Percentiles rank a stretch among this genome's conserved stretches.
These are phyloP conservation scores for Schizochytrium sp. DNA, from an alignment of 108 stramenopile species.

Conservation along the genomic window DNA sequence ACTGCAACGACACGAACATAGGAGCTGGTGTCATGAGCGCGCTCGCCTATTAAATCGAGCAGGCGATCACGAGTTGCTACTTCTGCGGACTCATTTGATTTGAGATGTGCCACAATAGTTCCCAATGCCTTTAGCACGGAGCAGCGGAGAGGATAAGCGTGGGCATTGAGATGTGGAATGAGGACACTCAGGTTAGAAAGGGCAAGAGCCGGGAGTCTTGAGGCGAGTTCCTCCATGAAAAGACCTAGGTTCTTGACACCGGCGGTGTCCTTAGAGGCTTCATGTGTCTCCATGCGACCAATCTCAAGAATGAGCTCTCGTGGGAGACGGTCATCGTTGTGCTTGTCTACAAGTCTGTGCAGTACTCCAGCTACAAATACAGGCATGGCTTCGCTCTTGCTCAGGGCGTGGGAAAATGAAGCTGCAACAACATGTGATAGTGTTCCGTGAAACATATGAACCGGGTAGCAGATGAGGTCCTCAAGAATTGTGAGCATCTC, in stretches of 20 bases:
- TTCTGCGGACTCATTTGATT: not conserved
- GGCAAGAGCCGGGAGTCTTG: not conserved
- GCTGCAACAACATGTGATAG: constrained; percentile 42
- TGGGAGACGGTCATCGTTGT: constrained; percentile 32
- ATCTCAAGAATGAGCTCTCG: constrained; percentile 36
- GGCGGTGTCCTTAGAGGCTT: constrained; percentile 38
- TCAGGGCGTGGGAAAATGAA: constrained; percentile 29
- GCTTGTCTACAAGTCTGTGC: not conserved
- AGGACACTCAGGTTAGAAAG: constrained; percentile 42
- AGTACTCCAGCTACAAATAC: constrained; percentile 45
- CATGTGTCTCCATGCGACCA: constrained; percentile 30
- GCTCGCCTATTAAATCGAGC: constrained; percentile 30
- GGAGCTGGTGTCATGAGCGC: constrained; percentile 52
- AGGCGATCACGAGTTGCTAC: constrained; percentile 24
- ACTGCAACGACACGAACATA: constrained; percentile 48
- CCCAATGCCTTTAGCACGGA: constrained; percentile 19
- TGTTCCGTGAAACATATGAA: constrained; percentile 12
- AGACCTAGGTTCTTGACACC: constrained; percentile 12
- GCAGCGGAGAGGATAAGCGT: constrained; percentile 57
- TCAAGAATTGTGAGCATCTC: constrained; percentile 7
- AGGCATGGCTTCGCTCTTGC: constrained; percentile 38
- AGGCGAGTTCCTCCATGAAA: constrained; percentile 21
- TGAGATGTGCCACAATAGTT: constrained; percentile 18
- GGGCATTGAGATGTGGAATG: constrained; percentile 53
- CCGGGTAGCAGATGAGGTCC: constrained; percentile 8